A percentile compares a stretch with the other conserved stretches of the same genome.
phyloP scores from a whole-genome alignment of 2,329 filamentous ascomycete species.

The Onygenales sp. region DNA sequence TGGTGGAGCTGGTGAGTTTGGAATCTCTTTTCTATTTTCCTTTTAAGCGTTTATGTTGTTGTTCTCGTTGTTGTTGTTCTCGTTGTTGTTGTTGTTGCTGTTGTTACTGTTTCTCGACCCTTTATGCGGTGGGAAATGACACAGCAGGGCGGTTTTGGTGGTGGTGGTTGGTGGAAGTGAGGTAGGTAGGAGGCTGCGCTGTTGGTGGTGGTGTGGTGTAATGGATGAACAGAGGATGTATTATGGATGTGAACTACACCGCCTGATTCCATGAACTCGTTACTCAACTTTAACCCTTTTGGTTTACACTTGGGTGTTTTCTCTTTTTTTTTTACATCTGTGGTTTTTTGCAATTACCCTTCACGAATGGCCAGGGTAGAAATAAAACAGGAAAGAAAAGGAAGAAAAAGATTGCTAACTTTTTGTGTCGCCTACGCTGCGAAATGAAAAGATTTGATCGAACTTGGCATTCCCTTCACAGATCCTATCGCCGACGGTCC shows the following conservation, averaged over 20 bases:
- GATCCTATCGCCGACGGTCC: constrained; percentile 97
- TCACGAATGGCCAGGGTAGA: neutral
- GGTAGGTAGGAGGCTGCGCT: neutral
- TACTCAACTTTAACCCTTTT: neutral
- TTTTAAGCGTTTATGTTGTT: neutral
- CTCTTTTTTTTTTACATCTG: neutral
- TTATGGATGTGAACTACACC: too few species aligned
- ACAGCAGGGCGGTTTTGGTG: neutral
- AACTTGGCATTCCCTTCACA: constrained; percentile 92
- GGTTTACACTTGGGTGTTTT: too few species aligned
- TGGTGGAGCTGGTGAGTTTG: constrained; percentile 70
- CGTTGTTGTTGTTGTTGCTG: neutral
- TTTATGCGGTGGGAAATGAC: constrained; percentile 1
- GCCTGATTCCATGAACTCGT: too few species aligned
- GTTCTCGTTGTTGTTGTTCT: neutral
- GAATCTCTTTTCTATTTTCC: neutral
- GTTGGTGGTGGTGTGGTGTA: neutral
- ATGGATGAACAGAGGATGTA: too few species aligned
- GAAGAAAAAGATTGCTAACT: neutral
- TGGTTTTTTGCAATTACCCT: neutral
- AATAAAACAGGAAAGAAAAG: neutral
- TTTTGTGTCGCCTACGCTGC: constrained; percentile 1
- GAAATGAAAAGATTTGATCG: constrained; percentile 66
- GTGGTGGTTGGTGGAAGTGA: neutral
- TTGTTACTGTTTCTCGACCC: neutral